Percentiles rank a stretch among this genome's conserved stretches.
phyloP scores from a whole-genome alignment of 176 grass and related monocot genomes.

The Triticum urartu region DNA sequence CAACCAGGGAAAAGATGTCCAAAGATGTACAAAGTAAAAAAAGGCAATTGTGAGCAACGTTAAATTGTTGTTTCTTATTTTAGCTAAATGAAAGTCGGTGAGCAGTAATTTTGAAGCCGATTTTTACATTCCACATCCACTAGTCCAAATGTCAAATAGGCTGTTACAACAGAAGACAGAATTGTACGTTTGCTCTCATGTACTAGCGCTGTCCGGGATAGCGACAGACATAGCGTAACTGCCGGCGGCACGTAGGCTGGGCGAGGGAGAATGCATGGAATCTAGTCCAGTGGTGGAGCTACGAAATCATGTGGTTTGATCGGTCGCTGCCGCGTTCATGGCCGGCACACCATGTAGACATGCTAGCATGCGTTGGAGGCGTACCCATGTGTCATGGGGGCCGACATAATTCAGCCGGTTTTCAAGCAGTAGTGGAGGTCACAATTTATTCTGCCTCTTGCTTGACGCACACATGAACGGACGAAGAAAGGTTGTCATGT shows the following conservation, averaged over 20 bases:
- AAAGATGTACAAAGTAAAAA: no score
- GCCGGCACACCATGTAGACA: conserved; percentile 22
- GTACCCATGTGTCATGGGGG: background rate
- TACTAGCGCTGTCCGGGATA: background rate
- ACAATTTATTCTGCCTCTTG: background rate
- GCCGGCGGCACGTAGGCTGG: background rate
- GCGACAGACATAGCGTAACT: background rate
- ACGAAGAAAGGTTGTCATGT: background rate
- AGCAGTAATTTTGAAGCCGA: background rate
- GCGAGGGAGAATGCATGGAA: background rate
- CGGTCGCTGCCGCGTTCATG: conserved; percentile 10
- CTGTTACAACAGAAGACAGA: background rate
- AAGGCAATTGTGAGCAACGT: no score
- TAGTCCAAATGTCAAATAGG: background rate
- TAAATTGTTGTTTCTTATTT: no score
- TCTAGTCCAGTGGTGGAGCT: background rate
- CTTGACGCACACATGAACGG: background rate
- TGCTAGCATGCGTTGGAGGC: background rate
- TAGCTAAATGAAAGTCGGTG: background rate
- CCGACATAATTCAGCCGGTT: background rate
- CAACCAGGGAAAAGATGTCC: no score
- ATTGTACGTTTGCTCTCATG: background rate
- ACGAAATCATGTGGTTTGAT: conserved; percentile 27
- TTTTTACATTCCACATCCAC: background rate
- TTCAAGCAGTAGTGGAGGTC: background rate